Evolutionary conservation across 495 filamentous ascomycete genomes (phyloP).

Genomic region (Wilcoxina mikolae): DNA sequence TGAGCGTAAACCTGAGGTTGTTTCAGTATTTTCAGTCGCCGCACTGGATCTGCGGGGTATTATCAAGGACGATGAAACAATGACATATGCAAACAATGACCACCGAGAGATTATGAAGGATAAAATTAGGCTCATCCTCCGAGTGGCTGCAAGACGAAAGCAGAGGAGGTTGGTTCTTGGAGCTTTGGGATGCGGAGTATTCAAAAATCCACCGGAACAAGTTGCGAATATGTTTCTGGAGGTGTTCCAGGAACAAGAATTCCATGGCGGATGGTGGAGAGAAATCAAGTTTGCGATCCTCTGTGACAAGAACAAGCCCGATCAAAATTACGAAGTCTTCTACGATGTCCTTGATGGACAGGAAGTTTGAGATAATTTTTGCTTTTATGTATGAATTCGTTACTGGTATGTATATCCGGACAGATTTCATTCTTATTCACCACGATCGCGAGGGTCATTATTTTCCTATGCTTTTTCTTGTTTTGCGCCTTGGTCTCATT

Average conservation of each 20-base stretch:
- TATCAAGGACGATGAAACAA: not conserved
- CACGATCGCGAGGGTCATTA: no score
- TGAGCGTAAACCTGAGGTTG: not conserved
- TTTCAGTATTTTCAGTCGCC: slow-evolving; percentile 42
- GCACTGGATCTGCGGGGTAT: slow-evolving; percentile 28
- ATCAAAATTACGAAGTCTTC: no score
- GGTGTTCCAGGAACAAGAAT: slow-evolving; percentile 45
- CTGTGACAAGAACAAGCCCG: no score
- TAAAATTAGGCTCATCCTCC: slow-evolving; percentile 46
- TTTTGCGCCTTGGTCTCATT: no score
- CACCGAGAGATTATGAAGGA: slow-evolving; percentile 38
- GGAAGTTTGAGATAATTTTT: no score
- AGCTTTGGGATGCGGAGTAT: slow-evolving; percentile 51
- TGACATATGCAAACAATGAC: slow-evolving; percentile 20
- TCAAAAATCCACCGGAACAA: slow-evolving; percentile 41
- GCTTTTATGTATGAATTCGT: no score
- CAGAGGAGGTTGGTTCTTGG: slow-evolving; percentile 46
- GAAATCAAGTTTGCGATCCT: slow-evolving; percentile 42
- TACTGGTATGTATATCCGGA: no score
- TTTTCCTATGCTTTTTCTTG: no score
- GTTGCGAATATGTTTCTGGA: slow-evolving; percentile 43
- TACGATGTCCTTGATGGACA: no score
- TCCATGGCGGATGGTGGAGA: slow-evolving; percentile 44
- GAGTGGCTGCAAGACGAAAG: slow-evolving; percentile 38
- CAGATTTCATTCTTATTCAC: no score